Percentiles rank a stretch among this genome's conserved stretches.
Evolutionary conservation across 2,329 filamentous ascomycete species (phyloP).

Genomic region (Magnaporthales sp.): DNA sequence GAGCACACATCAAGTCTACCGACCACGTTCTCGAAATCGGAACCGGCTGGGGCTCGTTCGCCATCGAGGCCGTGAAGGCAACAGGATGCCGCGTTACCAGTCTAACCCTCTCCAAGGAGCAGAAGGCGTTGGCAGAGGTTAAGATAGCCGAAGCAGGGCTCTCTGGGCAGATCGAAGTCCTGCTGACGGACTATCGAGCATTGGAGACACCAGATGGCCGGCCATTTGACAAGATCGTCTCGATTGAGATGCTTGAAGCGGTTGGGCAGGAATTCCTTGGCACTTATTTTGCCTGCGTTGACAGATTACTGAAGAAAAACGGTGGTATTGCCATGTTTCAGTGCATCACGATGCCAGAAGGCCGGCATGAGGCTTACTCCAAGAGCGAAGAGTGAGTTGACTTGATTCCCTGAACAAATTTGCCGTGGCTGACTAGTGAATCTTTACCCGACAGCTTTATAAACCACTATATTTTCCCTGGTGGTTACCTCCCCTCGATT

Average conservation of each 20-base stretch:
- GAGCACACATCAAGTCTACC: slow-evolving; percentile 50
- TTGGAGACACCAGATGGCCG: slow-evolving; percentile 39
- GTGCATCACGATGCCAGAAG: slow-evolving; percentile 69
- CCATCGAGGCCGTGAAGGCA: slow-evolving; percentile 56
- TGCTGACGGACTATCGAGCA: slow-evolving; percentile 60
- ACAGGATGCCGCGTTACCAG: slow-evolving; percentile 63
- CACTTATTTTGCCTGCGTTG: slow-evolving; percentile 58
- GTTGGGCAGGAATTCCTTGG: slow-evolving; percentile 60
- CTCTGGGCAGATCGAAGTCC: slow-evolving; percentile 51
- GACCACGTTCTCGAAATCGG: slow-evolving; percentile 70
- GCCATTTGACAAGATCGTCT: slow-evolving; percentile 62
- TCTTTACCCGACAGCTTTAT: slow-evolving; percentile 46
- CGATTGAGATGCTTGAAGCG: slow-evolving; percentile 71
- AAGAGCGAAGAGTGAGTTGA: slow-evolving; percentile 50
- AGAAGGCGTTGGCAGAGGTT: slow-evolving; percentile 58
- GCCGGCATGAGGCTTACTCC: slow-evolving; percentile 56
- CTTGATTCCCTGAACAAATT: not conserved
- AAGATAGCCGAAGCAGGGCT: slow-evolving; percentile 54
- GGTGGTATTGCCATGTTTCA: slow-evolving; percentile 64
- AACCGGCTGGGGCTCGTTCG: slow-evolving; percentile 68
- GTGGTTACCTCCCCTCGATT: slow-evolving; percentile 58
- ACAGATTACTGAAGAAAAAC: slow-evolving; percentile 54
- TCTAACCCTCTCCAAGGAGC: slow-evolving; percentile 59
- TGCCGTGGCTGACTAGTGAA: not conserved
- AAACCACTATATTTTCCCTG: slow-evolving; percentile 69